Base-by-base conservation (phyloP, 2,329 filamentous ascomycete genomes). In the Alternaria incomplexa region DNA sequence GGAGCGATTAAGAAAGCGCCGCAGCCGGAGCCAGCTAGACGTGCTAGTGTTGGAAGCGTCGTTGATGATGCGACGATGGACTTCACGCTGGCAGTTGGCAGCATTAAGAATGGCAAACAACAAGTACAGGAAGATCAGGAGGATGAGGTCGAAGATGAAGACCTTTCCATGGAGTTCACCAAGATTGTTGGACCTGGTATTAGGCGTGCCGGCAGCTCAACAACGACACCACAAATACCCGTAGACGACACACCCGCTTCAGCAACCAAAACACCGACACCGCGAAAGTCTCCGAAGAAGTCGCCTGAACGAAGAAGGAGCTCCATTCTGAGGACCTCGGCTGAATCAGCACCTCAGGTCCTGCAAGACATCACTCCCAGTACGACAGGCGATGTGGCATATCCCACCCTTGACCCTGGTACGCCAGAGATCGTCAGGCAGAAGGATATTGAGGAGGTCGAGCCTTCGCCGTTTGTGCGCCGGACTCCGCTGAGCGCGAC, bases 141-240 rank as follows among this genome's bases (percentile, higher is more conserved):
- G 2, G 62, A 50, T 22, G 70, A 70, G 17, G 59, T 62, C 20
- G 74, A 70, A 56, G 77, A 71, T 12, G 73, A 68, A 77, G 85
- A 82, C 76, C 80, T 85, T 25, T 83, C 83, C n/a, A 85, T 85
- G 84, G 84, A 85, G 56, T 79, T 85, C 30, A 85, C 84, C 1
- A 81, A 81, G n/a, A 81, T 82, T 8, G 73, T 85, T 47, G 84
- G 83, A 6, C 72, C 74, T 9, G 81, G 81, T 36, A 83, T 85
- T 58, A 79, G 73, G 61, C 69, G 67, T 32, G 25, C 65, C 22
- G 67, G 55, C 6, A 63, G 63, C n/a, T 52, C 51, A 47, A 44
- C 62, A 25, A 44, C 67, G 36, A 72, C 70, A 17, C 69, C 73
- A 32, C 72, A 71, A 30, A 69, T 71, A 28, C 52, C 67, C n/a